Base-by-base conservation (phyloP, 306 rosid genomes). In the Ormosia semicastrata region DNA sequence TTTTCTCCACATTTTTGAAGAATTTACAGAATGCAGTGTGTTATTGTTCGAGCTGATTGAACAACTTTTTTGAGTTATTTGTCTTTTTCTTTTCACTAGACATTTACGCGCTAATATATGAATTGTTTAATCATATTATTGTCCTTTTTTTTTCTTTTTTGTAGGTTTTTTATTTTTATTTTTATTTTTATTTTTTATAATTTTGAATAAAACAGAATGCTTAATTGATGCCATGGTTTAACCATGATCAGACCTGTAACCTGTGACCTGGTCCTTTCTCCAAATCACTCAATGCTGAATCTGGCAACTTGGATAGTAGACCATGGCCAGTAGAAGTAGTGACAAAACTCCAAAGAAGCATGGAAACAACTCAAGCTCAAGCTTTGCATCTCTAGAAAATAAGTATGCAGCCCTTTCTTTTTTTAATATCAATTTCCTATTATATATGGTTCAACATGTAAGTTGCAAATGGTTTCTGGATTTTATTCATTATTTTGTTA, bases 301-400 rank as follows among this genome's bases (percentile, higher is more conserved):
- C 58, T 66, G 59, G 71, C 57, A 79, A 76, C 56, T 29, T 32
- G 13, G 53, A 64, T 63, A 47, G 17, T 30, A 63, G 57, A 76
- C 30, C 13, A 86, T 86, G 89, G 14, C 46, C 4, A 47, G 73
- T 79, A 80, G 59, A 57, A 56, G 33, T 49, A 70, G 39, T 63
- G 39, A 52, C 65, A 76, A 72, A 76, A 41, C 85, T 64, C 70
- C 89, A 44, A 79, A 76, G 81, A 86, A 83, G 63, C n/a, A 52
- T 4, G 80, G 65, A 24, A 49, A 71, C 57, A 79, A 76, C 47
- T 58, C 84, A 57, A 69, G 52, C 41, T 53, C 83, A 24, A 58
- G 15, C 74, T 2, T 30, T 15, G 40, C 53, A 44, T 69, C 82
- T 62, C 10, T 30, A 24, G 75, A 59, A 58, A 84, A 76, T 30